phyloP scores from a whole-genome alignment of 768 basidiomycete species.

The Mycena rebaudengoi region DNA sequence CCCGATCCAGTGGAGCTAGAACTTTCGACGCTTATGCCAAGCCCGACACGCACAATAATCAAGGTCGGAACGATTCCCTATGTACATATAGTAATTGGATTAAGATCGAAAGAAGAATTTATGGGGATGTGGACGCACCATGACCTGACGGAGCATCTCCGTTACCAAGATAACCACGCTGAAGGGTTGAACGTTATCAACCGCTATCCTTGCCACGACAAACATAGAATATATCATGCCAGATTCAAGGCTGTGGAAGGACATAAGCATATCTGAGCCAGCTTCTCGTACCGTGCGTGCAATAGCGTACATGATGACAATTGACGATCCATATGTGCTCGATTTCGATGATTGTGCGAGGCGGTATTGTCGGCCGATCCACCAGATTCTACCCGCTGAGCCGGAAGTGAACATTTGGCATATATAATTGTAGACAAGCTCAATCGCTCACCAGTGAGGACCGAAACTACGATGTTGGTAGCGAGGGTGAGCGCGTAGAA shows the following conservation, averaged over 20 bases:
- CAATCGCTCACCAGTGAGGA: neutral
- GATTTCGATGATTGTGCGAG: neutral
- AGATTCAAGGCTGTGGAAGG: neutral
- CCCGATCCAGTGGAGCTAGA: too few relatives aligned
- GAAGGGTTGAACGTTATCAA: neutral
- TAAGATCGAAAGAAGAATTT: neutral
- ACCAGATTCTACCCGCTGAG: conserved; percentile 7
- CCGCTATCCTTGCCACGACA: neutral
- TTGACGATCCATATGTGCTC: neutral
- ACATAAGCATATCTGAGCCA: neutral
- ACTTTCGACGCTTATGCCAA: too few relatives aligned
- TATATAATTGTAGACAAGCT: neutral
- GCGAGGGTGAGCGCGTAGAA: neutral
- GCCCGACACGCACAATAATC: conserved; percentile 2
- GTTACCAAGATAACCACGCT: neutral
- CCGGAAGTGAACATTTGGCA: neutral
- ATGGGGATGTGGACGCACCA: neutral
- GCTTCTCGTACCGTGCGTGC: too few relatives aligned
- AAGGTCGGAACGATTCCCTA: conserved; percentile 7
- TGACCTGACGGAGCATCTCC: neutral
- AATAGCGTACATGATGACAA: conserved; percentile 3
- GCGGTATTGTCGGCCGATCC: neutral
- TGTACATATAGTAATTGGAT: too few relatives aligned
- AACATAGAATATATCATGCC: neutral
- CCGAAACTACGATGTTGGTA: neutral